Evolutionary conservation across 805 yeast genomes (phyloP).

Genomic region (Wickerhamomyces xylosicus): DNA sequence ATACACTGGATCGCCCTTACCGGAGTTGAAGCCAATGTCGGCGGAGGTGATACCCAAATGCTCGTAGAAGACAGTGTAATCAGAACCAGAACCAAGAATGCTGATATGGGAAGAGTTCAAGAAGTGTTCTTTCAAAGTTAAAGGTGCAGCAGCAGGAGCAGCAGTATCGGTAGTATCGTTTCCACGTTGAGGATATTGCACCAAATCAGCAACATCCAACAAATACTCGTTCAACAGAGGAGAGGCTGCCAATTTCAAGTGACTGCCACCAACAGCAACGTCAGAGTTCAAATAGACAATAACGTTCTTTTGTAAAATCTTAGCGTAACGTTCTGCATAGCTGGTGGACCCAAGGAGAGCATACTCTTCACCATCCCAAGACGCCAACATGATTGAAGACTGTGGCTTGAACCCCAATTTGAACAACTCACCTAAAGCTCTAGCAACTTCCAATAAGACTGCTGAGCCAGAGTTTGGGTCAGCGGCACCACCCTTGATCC

Average conservation of each 20-base stretch:
- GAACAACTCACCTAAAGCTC: slow-evolving; percentile 42
- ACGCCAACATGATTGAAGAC: slow-evolving; percentile 54
- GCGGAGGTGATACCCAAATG: slow-evolving; percentile 50
- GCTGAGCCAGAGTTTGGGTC: slow-evolving; percentile 76
- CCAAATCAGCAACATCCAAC: slow-evolving; percentile 30
- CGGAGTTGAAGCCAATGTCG: slow-evolving; percentile 45
- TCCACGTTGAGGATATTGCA: slow-evolving; percentile 31
- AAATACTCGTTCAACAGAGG: slow-evolving; percentile 46
- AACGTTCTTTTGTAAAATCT: slow-evolving; percentile 35
- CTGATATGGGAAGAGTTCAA: slow-evolving; percentile 23
- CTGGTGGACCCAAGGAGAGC: slow-evolving; percentile 70
- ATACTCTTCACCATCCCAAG: slow-evolving; percentile 84
- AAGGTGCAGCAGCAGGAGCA: slow-evolving; percentile 7
- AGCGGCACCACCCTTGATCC: slow-evolving; percentile 72
- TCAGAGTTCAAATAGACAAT: slow-evolving; percentile 66
- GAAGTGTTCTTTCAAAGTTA: slow-evolving; percentile 20
- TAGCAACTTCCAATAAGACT: slow-evolving; percentile 49
- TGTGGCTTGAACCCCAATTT: slow-evolving; percentile 56
- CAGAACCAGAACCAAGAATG: slow-evolving; percentile 62
- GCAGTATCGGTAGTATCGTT: neutral
- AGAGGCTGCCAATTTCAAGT: slow-evolving; percentile 39
- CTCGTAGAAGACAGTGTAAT: slow-evolving; percentile 51
- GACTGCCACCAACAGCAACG: slow-evolving; percentile 48
- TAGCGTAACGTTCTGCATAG: slow-evolving; percentile 55
- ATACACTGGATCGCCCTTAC: slow-evolving; percentile 45